These are phyloP conservation scores for Ascoidea tarda DNA, from an alignment of 805 yeast genomes.

Conservation along the genomic window DNA sequence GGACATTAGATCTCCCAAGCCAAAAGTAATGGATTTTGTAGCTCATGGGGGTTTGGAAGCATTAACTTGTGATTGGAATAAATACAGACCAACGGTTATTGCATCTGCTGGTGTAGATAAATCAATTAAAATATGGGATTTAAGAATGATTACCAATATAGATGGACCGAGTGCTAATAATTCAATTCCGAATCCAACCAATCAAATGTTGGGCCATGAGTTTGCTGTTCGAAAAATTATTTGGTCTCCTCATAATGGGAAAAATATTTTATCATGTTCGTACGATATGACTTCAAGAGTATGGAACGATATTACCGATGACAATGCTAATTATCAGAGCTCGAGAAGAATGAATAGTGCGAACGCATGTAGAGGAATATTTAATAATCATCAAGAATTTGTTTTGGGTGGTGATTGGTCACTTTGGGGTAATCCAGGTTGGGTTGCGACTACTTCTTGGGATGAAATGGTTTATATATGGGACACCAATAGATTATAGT, in stretches of 20 bases:
- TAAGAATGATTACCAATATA: slow-evolving; percentile 44
- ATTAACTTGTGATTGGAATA: slow-evolving; percentile 79
- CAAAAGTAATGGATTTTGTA: slow-evolving; percentile 39
- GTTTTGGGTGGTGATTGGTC: slow-evolving; percentile 93
- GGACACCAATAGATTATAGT: slow-evolving; percentile 42
- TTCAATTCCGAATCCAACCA: slow-evolving; percentile 37
- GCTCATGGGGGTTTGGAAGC: slow-evolving; percentile 78
- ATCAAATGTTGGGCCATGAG: slow-evolving; percentile 76
- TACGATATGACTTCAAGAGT: slow-evolving; percentile 89
- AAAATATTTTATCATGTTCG: slow-evolving; percentile 57
- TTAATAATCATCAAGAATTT: slow-evolving; percentile 70
- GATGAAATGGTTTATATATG: slow-evolving; percentile 89
- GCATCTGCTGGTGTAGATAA: slow-evolving; percentile 94
- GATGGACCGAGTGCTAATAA: slow-evolving; percentile 19
- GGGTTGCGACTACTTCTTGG: slow-evolving; percentile 94
- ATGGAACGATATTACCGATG: slow-evolving; percentile 66
- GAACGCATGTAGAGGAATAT: slow-evolving; percentile 40
- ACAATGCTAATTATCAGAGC: slow-evolving; percentile 14
- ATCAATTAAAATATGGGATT: slow-evolving; percentile 74
- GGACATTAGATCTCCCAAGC: slow-evolving; percentile 64
- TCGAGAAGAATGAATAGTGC: slow-evolving; percentile 31
- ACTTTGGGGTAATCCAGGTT: slow-evolving; percentile 92
- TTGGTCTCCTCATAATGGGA: slow-evolving; percentile 84
- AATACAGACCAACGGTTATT: slow-evolving; percentile 63
- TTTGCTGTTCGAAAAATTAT: slow-evolving; percentile 70